Evolutionary conservation across 2,329 filamentous ascomycete genomes (phyloP), one percentile per base, ranked within the genome.

Genomic region (Sordariomycetes sp.): DNA sequence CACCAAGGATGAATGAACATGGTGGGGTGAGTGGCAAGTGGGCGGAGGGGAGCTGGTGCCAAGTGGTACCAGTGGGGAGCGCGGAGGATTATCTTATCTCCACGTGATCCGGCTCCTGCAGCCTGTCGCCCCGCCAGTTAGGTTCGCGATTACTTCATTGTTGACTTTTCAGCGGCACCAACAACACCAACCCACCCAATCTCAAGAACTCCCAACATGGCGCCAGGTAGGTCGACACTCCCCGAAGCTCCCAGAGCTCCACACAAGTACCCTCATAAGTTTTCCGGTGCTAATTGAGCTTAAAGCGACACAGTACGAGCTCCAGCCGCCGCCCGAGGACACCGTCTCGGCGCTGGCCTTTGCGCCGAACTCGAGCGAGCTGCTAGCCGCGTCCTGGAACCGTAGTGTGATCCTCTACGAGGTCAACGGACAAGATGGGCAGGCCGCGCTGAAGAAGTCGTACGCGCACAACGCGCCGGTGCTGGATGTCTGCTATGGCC

Each of bases 371-470:
- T 84, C 86, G n/a, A 83, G 79, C 58, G 87, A 86, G 65, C 80
- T 99, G 43, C 82, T 95, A n/a, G 92, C 93, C 65, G 88, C 92
- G 12, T 96, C 91, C 59, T 99, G 94, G 94, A 93, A 97, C 74
- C 90, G 86, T 72, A 84, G 90, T 70, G 84, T 96, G 59, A 96
- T 97, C 72, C 79, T 93, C 57, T 97, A 97, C 78, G 89, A 96
- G 68, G 81, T 87, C 60, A 75, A 76, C 61, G 80, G 79, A 59
- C 79, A 82, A 24, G 78, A 80, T 62, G 77, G 81, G 53, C 70
- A 72, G 22, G 86, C 84, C 7, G 81, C 80, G 58, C 77, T 95
- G 34, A 67, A 92, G 35, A 81, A 83, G 63, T 89, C 86, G 63
- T 90, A 87, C 67, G 86, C 91, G 70, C 88, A 94, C 70, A 83